Conservation (phyloP, 371 early-diverging fungal genomes). For the Mortierella sp. region DNA sequence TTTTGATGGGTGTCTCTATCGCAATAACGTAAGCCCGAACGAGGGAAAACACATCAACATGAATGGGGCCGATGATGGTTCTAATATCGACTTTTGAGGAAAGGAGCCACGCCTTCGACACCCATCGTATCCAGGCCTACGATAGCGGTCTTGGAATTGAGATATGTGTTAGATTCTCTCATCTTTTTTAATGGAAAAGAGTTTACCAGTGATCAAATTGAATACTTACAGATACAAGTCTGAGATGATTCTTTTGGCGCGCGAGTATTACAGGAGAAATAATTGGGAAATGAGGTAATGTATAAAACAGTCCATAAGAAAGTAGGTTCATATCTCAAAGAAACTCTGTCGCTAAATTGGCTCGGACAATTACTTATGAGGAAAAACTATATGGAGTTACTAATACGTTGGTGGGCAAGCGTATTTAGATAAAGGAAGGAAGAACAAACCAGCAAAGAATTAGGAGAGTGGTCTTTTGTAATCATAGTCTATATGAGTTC, state of each 20-base stretch:
- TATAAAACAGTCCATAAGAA: too few species aligned
- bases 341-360: too few species aligned
- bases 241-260: not conserved
- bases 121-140: not conserved
- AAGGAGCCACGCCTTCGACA: not conserved
- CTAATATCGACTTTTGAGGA: not conserved
- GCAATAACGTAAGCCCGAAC: not conserved
- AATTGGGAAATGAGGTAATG: not conserved
- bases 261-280: not conserved
- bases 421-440: too few species aligned
- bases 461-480: too few species aligned
- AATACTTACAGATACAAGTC: not conserved
- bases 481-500: too few species aligned
- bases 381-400: too few species aligned
- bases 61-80: not conserved
- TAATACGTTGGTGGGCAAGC: too few species aligned
- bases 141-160: not conserved
- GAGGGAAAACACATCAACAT: not conserved
- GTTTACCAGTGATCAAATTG: not conserved
- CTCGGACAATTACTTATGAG: too few species aligned
- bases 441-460: too few species aligned
- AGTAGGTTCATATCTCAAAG: too few species aligned
- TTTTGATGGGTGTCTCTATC: not conserved
- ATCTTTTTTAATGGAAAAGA: too few species aligned
- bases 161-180: not conserved